Conservation (phyloP, 1,139 yeast species). For the Blastobotrys serpentis region DNA sequence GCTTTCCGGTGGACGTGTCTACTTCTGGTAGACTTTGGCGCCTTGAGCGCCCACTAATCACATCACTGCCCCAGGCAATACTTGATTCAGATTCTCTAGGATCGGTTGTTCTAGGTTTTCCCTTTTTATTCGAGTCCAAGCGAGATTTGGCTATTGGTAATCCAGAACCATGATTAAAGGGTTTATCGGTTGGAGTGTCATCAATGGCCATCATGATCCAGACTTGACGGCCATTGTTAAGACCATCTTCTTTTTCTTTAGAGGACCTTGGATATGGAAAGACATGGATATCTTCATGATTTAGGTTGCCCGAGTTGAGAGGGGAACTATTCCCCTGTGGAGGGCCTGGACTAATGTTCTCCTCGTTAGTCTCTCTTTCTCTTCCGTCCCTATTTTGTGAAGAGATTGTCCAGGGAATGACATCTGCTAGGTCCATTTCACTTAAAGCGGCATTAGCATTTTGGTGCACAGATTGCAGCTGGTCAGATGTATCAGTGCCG, state of each 20-base stretch:
- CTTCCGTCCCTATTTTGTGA: neutral
- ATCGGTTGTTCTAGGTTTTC: too few relatives aligned
- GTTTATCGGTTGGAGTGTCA: neutral
- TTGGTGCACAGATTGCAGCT: neutral
- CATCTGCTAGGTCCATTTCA: neutral
- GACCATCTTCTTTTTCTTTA: too few relatives aligned
- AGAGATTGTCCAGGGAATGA: neutral
- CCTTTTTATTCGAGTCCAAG: neutral
- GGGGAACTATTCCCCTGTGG: neutral
- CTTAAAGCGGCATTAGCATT: neutral
- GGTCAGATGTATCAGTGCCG: too few relatives aligned
- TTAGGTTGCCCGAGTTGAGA: neutral
- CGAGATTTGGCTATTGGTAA: neutral
- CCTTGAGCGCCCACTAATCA: neutral
- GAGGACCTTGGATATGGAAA: neutral
- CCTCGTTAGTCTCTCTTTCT: neutral
- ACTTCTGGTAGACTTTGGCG: slow-evolving; percentile 6
- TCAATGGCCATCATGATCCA: slow-evolving; percentile 3
- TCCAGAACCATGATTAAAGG: slow-evolving; percentile 1
- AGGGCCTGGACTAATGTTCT: neutral
- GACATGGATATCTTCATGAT: neutral
- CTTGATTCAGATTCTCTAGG: neutral
- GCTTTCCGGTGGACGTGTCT: neutral
- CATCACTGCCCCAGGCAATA: neutral
- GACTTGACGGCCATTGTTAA: neutral